Base-by-base conservation (phyloP, 495 filamentous ascomycete species). In the Penicillium turbatum region DNA sequence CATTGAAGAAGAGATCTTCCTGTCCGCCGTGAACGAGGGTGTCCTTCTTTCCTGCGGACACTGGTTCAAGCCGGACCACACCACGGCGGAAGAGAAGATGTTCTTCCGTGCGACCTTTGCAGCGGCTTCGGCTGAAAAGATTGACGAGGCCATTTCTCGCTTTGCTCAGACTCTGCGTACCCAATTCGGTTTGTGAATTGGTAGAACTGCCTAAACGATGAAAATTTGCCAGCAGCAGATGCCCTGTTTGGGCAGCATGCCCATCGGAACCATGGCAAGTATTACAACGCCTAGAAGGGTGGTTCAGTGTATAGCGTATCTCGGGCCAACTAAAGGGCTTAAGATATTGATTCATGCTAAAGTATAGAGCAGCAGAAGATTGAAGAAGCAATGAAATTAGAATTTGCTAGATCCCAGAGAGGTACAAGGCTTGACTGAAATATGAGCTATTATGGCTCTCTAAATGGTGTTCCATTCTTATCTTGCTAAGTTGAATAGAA, bases 71-170 rank as follows among this genome's bases (percentile, higher is more conserved):
- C 88, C 89, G 11, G 78, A 84, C 38, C 73, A 72, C 17, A 67
- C 71, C 16, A 60, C 62, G 34, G 65, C 54, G 13, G 73, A 74
- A 50, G 70, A 76, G n/a, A 76, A 78, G 55, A 70, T 76, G 70
- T 97, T 90, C 76, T 92, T 97, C 77, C 82, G 93, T 36, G 83
- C 87, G 6, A 98, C 92, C 3, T 97, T 86, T 72, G 90, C 91
- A 2, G 86, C 92, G 21, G 90, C 89, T 13, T 81, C 82, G 37
- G 76, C 76, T 2, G 82, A 88, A 35, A 81, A 85, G 64, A 93
- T 97, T 72, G 77, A 76, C 1, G 84, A 89, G 69, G 93, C 87
- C 0, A 90, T 95, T 47, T 71, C 77, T 53, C 74, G 92, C 47
- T 86, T 97, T 57, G 89, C 86, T 1, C 72, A 76, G 51, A 84